phyloP scores from a whole-genome alignment of 2,329 filamentous ascomycete species.

The Penicillium digitatum region DNA sequence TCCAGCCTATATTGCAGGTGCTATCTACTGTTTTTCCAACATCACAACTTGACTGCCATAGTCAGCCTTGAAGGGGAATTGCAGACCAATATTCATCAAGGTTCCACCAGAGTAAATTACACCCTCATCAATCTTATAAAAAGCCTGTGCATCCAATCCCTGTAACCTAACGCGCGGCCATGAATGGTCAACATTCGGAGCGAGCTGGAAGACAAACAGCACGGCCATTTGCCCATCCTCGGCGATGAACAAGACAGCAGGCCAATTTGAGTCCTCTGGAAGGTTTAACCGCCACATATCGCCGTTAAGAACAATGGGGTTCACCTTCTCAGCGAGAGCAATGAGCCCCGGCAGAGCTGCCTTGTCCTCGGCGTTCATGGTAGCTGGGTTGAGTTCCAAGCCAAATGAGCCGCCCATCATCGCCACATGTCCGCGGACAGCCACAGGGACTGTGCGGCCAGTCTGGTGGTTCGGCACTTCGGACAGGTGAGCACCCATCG shows the following conservation, averaged over 20 bases:
- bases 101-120: slow-evolving; percentile 55
- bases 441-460: slow-evolving; percentile 52
- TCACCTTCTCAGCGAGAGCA: slow-evolving; percentile 53
- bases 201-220: slow-evolving; percentile 60
- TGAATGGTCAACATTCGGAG: slow-evolving; percentile 51
- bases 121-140: slow-evolving; percentile 53
- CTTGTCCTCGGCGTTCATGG: slow-evolving; percentile 51
- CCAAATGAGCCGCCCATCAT: slow-evolving; percentile 67
- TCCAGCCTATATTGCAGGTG: neutral
- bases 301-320: slow-evolving; percentile 57
- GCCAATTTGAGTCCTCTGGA: slow-evolving; percentile 59
- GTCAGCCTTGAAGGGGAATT: slow-evolving; percentile 51
- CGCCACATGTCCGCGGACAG: slow-evolving; percentile 62
- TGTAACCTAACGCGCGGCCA: slow-evolving; percentile 53
- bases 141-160: slow-evolving; percentile 54
- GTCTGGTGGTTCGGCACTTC: slow-evolving; percentile 59
- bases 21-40: slow-evolving; percentile 45
- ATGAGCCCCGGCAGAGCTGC: slow-evolving; percentile 54
- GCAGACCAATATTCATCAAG: slow-evolving; percentile 60
- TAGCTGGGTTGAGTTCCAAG: slow-evolving; percentile 57
- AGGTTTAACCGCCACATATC: slow-evolving; percentile 58
- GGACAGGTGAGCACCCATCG: slow-evolving; percentile 64
- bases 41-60: slow-evolving; percentile 58
- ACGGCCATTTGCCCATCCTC: slow-evolving; percentile 50
- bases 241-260: slow-evolving; percentile 58